Base-by-base conservation (phyloP, 257 asterid species). In the Penstemon barbatus region DNA sequence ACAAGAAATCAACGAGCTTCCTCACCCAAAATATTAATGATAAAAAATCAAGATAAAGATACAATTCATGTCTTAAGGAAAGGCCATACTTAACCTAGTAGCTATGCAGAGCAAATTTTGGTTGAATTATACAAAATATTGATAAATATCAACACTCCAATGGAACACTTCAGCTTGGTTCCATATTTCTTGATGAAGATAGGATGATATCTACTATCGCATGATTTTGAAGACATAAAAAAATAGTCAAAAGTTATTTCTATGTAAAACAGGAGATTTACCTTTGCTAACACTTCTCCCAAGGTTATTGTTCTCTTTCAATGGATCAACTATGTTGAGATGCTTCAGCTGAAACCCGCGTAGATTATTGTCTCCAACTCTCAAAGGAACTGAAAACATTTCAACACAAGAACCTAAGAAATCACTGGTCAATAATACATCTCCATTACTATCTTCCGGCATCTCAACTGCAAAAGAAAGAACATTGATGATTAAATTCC, bases 261-360 rank as follows among this genome's bases (percentile, higher is more conserved):
- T 25, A 25, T 25, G 33, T 25, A 25, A 25, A 25, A 25, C 33
- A 25, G 33, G 33, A 25, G 33, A 25, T 41, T 44, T 82, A 92
- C 98, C 96, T 89, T 81, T 82, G 75, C 83, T 83, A 62, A 92
- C 91, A 69, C 98, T 89, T 7, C 98, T 86, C 52, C 98, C 98
- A 33, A 92, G 92, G 78, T 92, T 92, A 75, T 90, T 90, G 70
- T 48, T 71, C 64, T 87, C 94, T 72, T 84, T 89, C 50, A 89
- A 81, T 4, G 96, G 98, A 79, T 92, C 98, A 56, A 92, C 78
- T 37, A 92, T 87, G 76, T 92, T 92, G 13, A 92, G 86, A 83
- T 83, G 73, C 83, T 92, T 92, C 50, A 7, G 74, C 54, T 64
- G 90, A 78, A 92, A 86, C 50, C 79, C 76, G 8, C 87, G 88